Base-by-base conservation (phyloP, 305 asterid genomes). In the Fraxinus xanthoxyloides region DNA sequence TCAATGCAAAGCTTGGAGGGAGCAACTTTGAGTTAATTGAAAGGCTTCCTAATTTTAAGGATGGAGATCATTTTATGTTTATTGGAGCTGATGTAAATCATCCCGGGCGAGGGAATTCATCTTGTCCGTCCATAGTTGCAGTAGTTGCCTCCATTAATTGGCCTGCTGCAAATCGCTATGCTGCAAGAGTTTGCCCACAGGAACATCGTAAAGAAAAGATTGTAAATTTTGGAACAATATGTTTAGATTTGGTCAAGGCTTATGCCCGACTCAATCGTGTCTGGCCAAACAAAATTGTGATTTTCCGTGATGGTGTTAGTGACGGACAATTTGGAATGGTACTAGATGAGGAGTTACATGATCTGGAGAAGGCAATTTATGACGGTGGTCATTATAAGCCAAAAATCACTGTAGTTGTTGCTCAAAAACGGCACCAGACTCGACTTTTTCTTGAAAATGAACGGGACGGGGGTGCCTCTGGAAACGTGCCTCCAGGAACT, bases 51-150 rank as follows among this genome's bases (percentile, higher is more conserved):
- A 85, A 80, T 77, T 90, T 91, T 13, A 19, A 17, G 3, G 26
- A 24, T 6, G 80, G 35, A 38, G 98, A 92, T 12, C 88, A 82
- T 70, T 93, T 93, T 32, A 93, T 93, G 92, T 93, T 93, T 15
- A 89, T 93, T 43, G 97, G 96, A 43, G 96, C 97, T 1, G 96
- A 93, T 84, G 97, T 93, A 35, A 93, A 93, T 79, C 97, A 93
- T 79, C 98, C 98, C 3, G 89, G 87, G 0, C 84, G 89, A 0
- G 43, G 19, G 54, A 87, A 93, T 80, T 15, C 4, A 17, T 83
- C 88, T 0, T 86, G 91, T 51, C 97, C 94, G 2, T 92, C 98
- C 1, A 92, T 93, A n/a, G 95, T 93, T 40, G 98, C 97, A 4
- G 97, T 93, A 24, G 97, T 92, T 23, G 97, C 88, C n/a, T 83